Evolutionary conservation across 169 alveolate species (phyloP).

Genomic region (Plasmodium cynomolgi): DNA sequence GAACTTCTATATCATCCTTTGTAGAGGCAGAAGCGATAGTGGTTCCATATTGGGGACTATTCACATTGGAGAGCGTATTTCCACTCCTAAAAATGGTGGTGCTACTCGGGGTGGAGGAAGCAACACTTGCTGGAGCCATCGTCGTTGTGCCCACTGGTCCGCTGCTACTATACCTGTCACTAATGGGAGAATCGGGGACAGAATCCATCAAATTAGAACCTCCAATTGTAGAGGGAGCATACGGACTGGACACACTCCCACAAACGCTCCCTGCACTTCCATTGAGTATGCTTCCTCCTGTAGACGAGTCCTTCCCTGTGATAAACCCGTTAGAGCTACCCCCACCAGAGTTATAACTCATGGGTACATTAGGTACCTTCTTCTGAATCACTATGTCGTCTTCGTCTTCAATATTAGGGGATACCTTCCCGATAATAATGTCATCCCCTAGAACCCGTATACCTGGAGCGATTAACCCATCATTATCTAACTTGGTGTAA

Average conservation of each 20-base stretch:
- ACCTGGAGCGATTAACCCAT: constrained; percentile 98
- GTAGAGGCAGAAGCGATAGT: constrained; percentile 32
- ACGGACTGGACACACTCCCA: neutral
- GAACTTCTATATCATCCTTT: constrained; percentile 70
- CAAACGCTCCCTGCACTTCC: neutral
- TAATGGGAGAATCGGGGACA: constrained; percentile 17
- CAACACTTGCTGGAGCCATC: constrained; percentile 5
- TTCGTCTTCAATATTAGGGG: constrained; percentile 87
- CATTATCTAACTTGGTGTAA: constrained; percentile 96
- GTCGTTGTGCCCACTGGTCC: neutral
- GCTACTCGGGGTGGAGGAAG: constrained; percentile 26
- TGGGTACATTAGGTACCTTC: neutral
- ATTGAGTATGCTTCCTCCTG: neutral
- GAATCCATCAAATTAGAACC: constrained; percentile 16
- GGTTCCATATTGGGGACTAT: neutral
- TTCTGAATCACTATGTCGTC: constrained; percentile 79
- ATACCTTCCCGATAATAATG: constrained; percentile 97
- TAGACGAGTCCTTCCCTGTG: neutral
- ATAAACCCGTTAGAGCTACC: neutral
- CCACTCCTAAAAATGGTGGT: constrained; percentile 42
- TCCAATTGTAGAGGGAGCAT: neutral
- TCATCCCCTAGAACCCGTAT: constrained; percentile 98
- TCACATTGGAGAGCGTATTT: neutral
- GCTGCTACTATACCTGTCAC: neutral
- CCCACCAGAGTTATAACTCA: too few species aligned